A percentile compares a stretch with the other conserved stretches of the same genome.
phyloP scores from a whole-genome alignment of 805 yeast genomes.

The Ogataea zsoltii region DNA sequence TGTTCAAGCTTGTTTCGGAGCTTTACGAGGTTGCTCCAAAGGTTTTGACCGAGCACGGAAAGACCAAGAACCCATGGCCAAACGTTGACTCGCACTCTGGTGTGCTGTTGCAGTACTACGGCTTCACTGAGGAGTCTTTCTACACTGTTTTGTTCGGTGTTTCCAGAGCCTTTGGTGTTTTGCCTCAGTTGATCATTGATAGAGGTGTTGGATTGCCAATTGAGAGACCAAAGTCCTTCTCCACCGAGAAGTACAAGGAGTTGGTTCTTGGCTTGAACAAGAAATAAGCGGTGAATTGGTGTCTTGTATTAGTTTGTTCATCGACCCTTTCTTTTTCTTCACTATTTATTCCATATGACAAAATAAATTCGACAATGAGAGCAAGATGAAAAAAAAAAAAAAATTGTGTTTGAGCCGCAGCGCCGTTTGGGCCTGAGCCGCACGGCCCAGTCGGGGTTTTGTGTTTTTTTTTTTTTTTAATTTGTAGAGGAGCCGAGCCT shows the following conservation, averaged over 20 bases:
- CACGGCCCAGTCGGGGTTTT: too few species aligned
- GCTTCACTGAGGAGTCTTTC: constrained; percentile 77
- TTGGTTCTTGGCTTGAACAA: constrained; percentile 49
- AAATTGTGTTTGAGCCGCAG: too few species aligned
- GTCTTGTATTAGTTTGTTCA: constrained; percentile 4
- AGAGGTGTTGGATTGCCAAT: constrained; percentile 80
- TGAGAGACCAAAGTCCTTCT: constrained; percentile 92
- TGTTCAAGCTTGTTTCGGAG: constrained; percentile 75
- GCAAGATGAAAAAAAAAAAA: too few species aligned
- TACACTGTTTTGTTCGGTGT: constrained; percentile 88
- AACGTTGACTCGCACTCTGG: constrained; percentile 89
- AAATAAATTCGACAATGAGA: neutral
- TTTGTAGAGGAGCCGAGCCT: too few species aligned
- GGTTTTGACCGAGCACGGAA: constrained; percentile 80
- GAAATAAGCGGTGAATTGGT: constrained; percentile 13
- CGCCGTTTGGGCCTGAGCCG: too few species aligned
- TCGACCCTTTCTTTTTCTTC: constrained; percentile 1
- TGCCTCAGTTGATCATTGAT: constrained; percentile 83
- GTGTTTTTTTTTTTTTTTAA: too few species aligned
- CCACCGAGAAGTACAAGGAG: constrained; percentile 89
- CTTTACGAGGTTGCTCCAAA: constrained; percentile 82
- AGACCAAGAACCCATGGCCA: constrained; percentile 94
- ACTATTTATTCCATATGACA: constrained; percentile 3
- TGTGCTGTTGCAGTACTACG: constrained; percentile 81
- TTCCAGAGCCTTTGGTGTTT: constrained; percentile 82